phyloP scores from a whole-genome alignment of 2,329 filamentous ascomycete species.

The Pseudodiploospora longispora region DNA sequence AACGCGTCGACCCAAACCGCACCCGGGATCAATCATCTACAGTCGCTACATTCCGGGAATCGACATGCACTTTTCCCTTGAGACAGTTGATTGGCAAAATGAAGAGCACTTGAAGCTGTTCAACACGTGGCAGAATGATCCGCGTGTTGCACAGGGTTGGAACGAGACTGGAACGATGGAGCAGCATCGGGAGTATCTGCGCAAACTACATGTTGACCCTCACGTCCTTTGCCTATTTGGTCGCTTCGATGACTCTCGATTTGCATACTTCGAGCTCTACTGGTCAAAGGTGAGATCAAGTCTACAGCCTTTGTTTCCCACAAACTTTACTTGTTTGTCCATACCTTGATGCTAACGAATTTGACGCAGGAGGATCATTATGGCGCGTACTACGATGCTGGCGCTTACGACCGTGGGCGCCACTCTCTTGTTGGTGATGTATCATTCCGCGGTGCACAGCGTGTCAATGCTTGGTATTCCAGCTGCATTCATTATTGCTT shows the following conservation, averaged over 20 bases:
- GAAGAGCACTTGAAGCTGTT: constrained; percentile 57
- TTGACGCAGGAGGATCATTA: constrained; percentile 42
- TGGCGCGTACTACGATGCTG: constrained; percentile 48
- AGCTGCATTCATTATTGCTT: constrained; percentile 52
- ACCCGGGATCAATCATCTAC: constrained; percentile 59
- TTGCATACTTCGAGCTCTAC: constrained; percentile 72
- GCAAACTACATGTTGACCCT: constrained; percentile 56
- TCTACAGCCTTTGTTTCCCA: too few species aligned
- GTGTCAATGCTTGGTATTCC: constrained; percentile 51
- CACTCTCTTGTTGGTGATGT: constrained; percentile 52
- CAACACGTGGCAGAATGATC: constrained; percentile 73
- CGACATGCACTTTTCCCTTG: constrained; percentile 64
- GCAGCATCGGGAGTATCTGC: constrained; percentile 62
- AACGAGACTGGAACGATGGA: constrained; percentile 67
- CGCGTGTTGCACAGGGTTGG: constrained; percentile 68
- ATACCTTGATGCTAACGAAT: too few species aligned
- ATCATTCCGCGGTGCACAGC: constrained; percentile 44
- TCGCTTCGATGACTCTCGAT: constrained; percentile 58
- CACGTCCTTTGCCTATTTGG: constrained; percentile 61
- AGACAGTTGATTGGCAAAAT: constrained; percentile 57
- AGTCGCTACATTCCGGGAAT: constrained; percentile 68
- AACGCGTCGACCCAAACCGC: constrained; percentile 58
- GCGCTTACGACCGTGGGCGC: constrained; percentile 49
- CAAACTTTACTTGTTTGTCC: too few species aligned
- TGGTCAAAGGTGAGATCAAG: constrained; percentile 42